Percentiles rank a stretch among this genome's conserved stretches.
phyloP scores from a whole-genome alignment of 345 rosid species.

The Triadica sebifera region DNA sequence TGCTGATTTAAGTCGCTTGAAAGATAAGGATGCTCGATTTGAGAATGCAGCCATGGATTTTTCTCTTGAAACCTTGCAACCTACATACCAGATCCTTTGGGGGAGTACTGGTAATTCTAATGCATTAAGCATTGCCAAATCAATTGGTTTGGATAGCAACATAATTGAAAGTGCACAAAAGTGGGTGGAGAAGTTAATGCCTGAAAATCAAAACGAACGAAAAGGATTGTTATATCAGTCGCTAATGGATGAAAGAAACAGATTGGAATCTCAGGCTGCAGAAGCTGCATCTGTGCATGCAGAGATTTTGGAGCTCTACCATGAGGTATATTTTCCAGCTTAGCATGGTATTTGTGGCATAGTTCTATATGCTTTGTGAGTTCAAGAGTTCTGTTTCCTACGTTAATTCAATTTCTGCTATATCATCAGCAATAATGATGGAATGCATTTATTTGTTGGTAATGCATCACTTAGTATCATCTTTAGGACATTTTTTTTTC shows the following conservation, averaged over 20 bases:
- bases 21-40: constrained; percentile 63
- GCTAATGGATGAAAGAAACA: constrained; percentile 67
- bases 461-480: not conserved
- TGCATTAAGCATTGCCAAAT: constrained; percentile 75
- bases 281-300: constrained; percentile 56
- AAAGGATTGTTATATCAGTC: constrained; percentile 68
- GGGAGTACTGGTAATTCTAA: constrained; percentile 83
- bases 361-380: not conserved
- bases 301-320: constrained; percentile 57
- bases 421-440: not conserved
- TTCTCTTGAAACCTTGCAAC: constrained; percentile 77
- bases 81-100: constrained; percentile 79
- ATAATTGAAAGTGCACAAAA: constrained; percentile 62
- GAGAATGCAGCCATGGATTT: constrained; percentile 95
- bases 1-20: constrained; percentile 77
- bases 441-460: not conserved
- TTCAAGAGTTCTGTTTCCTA: not conserved
- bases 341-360: not conserved
- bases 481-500: not conserved
- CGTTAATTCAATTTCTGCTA: not conserved
- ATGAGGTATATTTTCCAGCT: constrained; percentile 49
- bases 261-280: constrained; percentile 57
- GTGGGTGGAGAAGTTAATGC: constrained; percentile 69
- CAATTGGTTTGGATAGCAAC: constrained; percentile 65
- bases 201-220: constrained; percentile 66